Percentiles rank a stretch among this genome's conserved stretches.
Conservation (phyloP, 352 stramenopile species). For the Phytophthora colocasiae region DNA sequence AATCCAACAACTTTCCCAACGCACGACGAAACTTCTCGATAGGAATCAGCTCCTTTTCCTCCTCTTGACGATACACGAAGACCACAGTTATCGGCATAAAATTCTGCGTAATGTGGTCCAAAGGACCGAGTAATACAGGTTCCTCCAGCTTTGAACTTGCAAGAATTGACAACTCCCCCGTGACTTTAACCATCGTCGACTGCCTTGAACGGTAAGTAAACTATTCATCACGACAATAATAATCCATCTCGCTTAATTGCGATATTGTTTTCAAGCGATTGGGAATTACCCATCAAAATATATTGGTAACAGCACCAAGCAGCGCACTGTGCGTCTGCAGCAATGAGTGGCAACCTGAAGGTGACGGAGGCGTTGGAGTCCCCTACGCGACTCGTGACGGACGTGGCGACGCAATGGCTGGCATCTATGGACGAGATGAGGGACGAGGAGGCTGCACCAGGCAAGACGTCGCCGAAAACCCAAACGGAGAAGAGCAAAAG, state of each 20-base stretch:
- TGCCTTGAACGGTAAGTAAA: not conserved
- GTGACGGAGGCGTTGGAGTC: slow-evolving; percentile 28
- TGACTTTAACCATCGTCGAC: too few species aligned
- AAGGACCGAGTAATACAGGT: slow-evolving; percentile 22
- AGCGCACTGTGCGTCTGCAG: slow-evolving; percentile 11
- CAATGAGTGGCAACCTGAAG: slow-evolving; percentile 17
- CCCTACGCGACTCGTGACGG: slow-evolving; percentile 32
- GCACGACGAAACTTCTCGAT: slow-evolving; percentile 4
- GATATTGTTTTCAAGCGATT: slow-evolving; percentile 13
- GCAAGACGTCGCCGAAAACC: not conserved
- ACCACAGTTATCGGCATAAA: slow-evolving; percentile 28
- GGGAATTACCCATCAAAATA: slow-evolving; percentile 26
- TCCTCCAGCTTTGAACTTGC: slow-evolving; percentile 1
- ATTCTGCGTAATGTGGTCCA: slow-evolving; percentile 27
- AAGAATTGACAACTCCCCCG: too few species aligned
- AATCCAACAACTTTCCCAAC: slow-evolving; percentile 16
- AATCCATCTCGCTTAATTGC: slow-evolving; percentile 5
- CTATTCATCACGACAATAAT: not conserved
- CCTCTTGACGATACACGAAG: slow-evolving; percentile 21
- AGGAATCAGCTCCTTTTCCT: slow-evolving; percentile 11
- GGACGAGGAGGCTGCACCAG: slow-evolving; percentile 20
- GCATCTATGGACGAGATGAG: slow-evolving; percentile 32
- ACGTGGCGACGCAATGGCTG: slow-evolving; percentile 34
- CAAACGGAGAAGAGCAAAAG: not conserved
- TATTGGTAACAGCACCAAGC: slow-evolving; percentile 14